A percentile compares a stretch with the other conserved stretches of the same genome.
phyloP scores from a whole-genome alignment of 192 early-diverging fungal genomes.

The Coemansia sp. region DNA sequence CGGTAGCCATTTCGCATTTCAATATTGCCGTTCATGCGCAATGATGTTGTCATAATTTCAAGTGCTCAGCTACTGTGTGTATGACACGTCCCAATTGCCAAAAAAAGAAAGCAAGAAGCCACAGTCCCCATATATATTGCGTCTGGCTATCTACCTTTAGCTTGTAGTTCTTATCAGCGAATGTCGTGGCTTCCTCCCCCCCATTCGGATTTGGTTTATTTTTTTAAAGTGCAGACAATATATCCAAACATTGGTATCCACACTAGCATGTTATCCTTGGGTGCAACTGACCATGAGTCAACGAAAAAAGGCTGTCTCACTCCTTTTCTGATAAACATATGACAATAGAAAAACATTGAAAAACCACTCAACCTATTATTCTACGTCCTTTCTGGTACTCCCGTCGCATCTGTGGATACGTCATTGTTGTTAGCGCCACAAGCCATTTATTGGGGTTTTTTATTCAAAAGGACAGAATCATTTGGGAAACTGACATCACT shows the following conservation, averaged over 20 bases:
- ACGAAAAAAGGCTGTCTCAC: not conserved
- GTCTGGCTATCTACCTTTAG: too few species aligned
- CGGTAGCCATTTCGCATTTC: not conserved
- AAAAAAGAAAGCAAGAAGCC: not conserved
- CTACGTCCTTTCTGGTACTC: not conserved
- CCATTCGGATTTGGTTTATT: too few species aligned
- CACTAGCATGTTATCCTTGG: not conserved
- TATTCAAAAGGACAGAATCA: not conserved
- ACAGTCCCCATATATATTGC: not conserved
- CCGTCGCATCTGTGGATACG: not conserved
- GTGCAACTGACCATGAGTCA: not conserved
- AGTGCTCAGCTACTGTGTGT: not conserved
- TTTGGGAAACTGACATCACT: not conserved
- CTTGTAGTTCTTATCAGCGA: too few species aligned
- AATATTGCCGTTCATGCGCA: not conserved
- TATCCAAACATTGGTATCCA: not conserved
- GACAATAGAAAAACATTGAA: not conserved
- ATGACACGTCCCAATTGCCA: too few species aligned
- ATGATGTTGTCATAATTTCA: not conserved
- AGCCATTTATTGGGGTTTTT: not conserved
- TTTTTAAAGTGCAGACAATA: not conserved
- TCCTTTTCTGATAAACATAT: not conserved
- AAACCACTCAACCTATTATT: too few species aligned
- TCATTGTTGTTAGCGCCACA: conserved; percentile 3
- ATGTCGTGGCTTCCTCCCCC: too few species aligned